Base-by-base conservation (phyloP, 2,329 filamentous ascomycete species). In the Fusarium equiseti region DNA sequence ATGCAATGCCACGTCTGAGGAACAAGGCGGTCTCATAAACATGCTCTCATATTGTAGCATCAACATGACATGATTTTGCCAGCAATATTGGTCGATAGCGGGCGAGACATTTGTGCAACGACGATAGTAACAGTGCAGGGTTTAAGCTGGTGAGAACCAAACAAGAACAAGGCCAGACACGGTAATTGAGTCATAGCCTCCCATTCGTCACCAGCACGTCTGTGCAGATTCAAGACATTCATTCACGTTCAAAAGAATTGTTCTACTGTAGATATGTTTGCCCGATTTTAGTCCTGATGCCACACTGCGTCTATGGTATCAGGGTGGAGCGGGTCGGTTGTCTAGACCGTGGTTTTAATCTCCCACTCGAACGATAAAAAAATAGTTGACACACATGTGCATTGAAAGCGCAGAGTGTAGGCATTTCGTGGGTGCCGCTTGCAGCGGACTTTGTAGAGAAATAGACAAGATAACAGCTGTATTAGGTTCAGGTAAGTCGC, bases 281-380 rank as follows among this genome's bases (percentile, higher is more conserved):
- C 87, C 87, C 86, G 83, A 83, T 84, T 85, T 85, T 89, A 90
- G 88, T 90, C 88, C 88, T 83, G 84, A 83, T 84, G 81, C 80
- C 86, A 86, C 85, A 89, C 83, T 73, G 63, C 71, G 65, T 86
- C 84, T 82, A 85, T 87, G 83, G 81, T 83, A 85, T 81, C 87
- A 88, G 88, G 88, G 88, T 89, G 88, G 88, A 90, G 84, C 82
- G 85, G 87, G 88, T 87, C 78, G 88, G 88, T 86, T 89, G 88
- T 90, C 88, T 89, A 89, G 87, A 86, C 88, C 87, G 79, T 84
- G 79, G 80, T 81, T 77, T 89, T 85, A 75, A 84, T 89, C 86
- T 89, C 85, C 87, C 88, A 89, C 87, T 79, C 86, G 86, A 89
- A 83, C 81, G 82, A 83, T 84, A 82, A 79, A 81, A 57, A 66